These are phyloP conservation scores for Hagleromyces aurorensis DNA, from an alignment of 805 yeast species.

Conservation along the genomic window DNA sequence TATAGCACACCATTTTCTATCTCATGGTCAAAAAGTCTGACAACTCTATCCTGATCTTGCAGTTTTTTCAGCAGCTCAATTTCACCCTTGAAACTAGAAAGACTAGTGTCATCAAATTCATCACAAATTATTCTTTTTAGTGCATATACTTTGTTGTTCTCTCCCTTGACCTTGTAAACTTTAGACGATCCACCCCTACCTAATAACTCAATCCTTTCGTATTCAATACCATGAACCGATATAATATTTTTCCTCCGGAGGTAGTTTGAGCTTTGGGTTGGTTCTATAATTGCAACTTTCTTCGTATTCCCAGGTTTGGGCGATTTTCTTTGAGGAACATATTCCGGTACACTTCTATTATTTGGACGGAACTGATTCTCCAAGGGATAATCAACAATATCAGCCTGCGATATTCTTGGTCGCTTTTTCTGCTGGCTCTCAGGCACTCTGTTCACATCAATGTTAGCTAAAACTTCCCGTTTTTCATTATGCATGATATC, in stretches of 20 bases:
- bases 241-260: conserved; percentile 17
- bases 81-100: conserved; percentile 82
- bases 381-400: neutral
- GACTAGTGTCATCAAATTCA: conserved; percentile 67
- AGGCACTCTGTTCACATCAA: conserved; percentile 20
- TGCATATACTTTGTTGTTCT: conserved; percentile 60
- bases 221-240: conserved; percentile 50
- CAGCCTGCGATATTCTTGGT: conserved; percentile 1
- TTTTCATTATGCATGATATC: conserved; percentile 7
- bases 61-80: conserved; percentile 63
- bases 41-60: conserved; percentile 60
- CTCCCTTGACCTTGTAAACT: conserved; percentile 65
- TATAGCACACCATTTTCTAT: conserved; percentile 54
- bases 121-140: conserved; percentile 74
- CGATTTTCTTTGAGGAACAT: conserved; percentile 5
- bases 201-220: conserved; percentile 66
- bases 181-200: conserved; percentile 93
- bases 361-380: neutral
- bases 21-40: conserved; percentile 67
- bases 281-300: conserved; percentile 7
- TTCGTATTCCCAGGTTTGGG: conserved; percentile 8
- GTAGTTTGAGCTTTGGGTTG: conserved; percentile 3
- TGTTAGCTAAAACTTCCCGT: conserved; percentile 25
- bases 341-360: no score
- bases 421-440: conserved; percentile 1